Base-by-base conservation (phyloP, 768 basidiomycete species). In the Boletus rubescentipes region DNA sequence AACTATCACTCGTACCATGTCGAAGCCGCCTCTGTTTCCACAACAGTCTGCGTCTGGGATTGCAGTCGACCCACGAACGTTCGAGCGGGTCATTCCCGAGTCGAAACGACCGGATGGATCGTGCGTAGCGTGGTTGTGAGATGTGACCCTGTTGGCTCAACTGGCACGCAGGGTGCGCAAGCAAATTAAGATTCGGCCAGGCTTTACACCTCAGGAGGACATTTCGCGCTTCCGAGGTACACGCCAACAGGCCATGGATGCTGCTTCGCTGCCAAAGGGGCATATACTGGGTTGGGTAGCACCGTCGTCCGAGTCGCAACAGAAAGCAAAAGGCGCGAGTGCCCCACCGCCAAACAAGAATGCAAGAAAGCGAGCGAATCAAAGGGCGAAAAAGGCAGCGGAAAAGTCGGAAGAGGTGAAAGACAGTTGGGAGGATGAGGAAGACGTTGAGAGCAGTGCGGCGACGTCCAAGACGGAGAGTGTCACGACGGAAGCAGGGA, bases 121-220 rank as follows among this genome's bases (percentile, higher is more conserved):
- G 93, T 94, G 79, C 70, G 59, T 61, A 44, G 29, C 35, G 37
- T 30, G 30, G 32, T 20, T 44, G 46, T 54, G 51, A 59, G 50
- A 49, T 39, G 18, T 30, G 23, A 57, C 48, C 50, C 9, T 36
- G 49, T 46, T 40, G 9, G 49, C 54, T 54, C 69, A 47, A 35
- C 16, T 32, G 44, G 15, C 41, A 3, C 32, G 16, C 45, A 97
- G 94, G 44, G 71, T 91, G 32, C 86, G 94, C 57, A 96, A 94
- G 72, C 82, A 94, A 72, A 75, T 89, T 52, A 94, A 87, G 75
- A 87, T 98, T 59, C 80, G 94, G 26, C 94, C 93, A 3, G 94
- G 94, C 0, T 98, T 88, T 72, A 96, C 92, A 5, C 94, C 94
- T 0, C 92, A 94, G 72, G 94, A 98, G 71, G 94, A 98, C 72